Evolutionary conservation across 139 green algal species (phyloP).

Genomic region (Yamagishiella unicocca): DNA sequence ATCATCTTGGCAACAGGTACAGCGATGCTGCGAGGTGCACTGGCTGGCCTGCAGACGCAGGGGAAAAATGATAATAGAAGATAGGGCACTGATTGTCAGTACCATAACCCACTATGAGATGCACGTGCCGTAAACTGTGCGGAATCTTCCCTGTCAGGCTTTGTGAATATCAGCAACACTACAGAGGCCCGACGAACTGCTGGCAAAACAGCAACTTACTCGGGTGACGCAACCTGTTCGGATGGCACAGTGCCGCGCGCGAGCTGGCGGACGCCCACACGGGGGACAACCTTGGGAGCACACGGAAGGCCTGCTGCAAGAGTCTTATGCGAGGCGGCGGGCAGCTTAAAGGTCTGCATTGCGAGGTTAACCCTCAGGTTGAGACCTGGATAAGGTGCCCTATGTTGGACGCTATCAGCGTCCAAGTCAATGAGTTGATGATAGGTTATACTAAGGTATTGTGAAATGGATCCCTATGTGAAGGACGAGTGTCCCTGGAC

Average conservation of each 20-base stretch:
- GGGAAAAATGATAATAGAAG: neutral
- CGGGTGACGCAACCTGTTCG: neutral
- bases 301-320: neutral
- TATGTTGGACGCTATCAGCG: neutral
- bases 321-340: neutral
- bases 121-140: neutral
- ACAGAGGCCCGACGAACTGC: too few relatives aligned
- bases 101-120: constrained; percentile 4
- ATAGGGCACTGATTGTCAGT: constrained; percentile 9
- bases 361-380: neutral
- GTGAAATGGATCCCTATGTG: too few relatives aligned
- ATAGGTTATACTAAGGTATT: too few relatives aligned
- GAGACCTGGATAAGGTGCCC: constrained; percentile 14
- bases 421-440: neutral
- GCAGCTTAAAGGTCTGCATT: constrained; percentile 23
- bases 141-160: too few relatives aligned
- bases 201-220: constrained; percentile 4
- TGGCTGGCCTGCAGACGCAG: neutral
- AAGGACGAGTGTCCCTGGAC: too few relatives aligned
- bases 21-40: neutral
- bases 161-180: too few relatives aligned
- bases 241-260: neutral
- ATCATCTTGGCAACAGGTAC: constrained; percentile 35
- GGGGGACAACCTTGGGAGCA: neutral
- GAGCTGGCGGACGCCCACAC: neutral